A percentile compares a stretch with the other conserved stretches of the same genome.
phyloP scores from a whole-genome alignment of 2,329 filamentous ascomycete genomes.

The Monilinia laxa region DNA sequence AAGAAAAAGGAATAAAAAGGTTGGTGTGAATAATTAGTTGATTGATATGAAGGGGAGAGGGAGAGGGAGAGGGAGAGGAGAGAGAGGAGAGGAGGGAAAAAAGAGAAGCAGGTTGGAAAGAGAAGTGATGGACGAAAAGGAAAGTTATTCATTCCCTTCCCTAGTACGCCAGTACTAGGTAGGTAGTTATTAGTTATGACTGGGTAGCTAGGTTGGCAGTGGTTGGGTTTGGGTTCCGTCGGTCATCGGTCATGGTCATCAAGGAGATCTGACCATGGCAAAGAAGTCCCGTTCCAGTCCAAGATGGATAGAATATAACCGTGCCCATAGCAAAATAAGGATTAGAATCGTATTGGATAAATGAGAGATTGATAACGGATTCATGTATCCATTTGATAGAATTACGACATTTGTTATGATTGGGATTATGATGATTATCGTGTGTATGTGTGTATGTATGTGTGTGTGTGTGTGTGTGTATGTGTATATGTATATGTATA shows the following conservation, averaged over 20 bases:
- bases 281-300: not conserved
- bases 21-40: not conserved
- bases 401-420: not conserved
- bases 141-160: too few species aligned
- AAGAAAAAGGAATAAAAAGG: not conserved
- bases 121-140: not conserved
- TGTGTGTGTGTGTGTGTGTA: too few species aligned
- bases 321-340: not conserved
- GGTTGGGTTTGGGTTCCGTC: too few species aligned
- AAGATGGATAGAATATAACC: conserved; percentile 4
- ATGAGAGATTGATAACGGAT: not conserved
- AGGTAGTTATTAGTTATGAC: too few species aligned
- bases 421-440: too few species aligned
- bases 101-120: not conserved
- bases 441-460: too few species aligned
- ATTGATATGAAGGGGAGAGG: not conserved
- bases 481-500: too few species aligned
- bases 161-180: too few species aligned
- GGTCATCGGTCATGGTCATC: too few species aligned
- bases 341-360: not conserved
- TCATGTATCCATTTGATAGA: not conserved
- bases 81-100: not conserved
- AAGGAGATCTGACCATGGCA: not conserved
- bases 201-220: too few species aligned
- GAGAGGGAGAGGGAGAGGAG: not conserved